Evolutionary conservation across 129 eudicot species (phyloP).

Genomic region (Flaveria brownii): DNA sequence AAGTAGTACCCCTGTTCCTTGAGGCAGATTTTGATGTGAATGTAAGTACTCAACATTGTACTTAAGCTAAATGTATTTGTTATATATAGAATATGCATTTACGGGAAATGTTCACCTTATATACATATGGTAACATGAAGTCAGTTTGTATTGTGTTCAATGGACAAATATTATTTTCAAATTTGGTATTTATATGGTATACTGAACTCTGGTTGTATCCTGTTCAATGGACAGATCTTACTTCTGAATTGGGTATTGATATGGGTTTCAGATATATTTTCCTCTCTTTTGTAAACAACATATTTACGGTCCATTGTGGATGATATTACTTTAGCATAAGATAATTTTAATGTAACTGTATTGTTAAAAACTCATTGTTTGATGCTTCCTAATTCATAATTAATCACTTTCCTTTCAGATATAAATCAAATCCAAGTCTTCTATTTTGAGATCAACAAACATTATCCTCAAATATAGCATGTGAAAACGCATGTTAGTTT

Average conservation of each 20-base stretch:
- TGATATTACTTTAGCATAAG: not conserved
- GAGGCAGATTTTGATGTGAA: conserved; percentile 16
- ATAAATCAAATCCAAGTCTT: conserved; percentile 13
- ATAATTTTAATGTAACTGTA: not conserved
- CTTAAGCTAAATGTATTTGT: conserved; percentile 1
- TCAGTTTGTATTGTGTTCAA: conserved; percentile 11
- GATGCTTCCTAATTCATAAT: not conserved
- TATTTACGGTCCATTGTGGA: not conserved
- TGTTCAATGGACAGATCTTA: conserved; percentile 5
- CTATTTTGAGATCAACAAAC: not conserved
- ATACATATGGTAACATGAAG: conserved; percentile 7
- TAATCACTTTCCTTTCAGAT: not conserved
- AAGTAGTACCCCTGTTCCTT: conserved; percentile 5
- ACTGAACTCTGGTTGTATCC: conserved; percentile 3
- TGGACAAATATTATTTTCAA: conserved; percentile 5
- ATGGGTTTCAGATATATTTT: conserved; percentile 1
- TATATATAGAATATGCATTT: not conserved
- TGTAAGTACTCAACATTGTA: conserved; percentile 10
- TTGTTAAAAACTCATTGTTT: not conserved
- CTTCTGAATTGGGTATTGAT: not conserved
- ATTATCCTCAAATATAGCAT: conserved; percentile 3
- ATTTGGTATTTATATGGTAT: conserved; percentile 8
- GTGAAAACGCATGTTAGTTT: conserved; percentile 1
- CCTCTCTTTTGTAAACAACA: not conserved
- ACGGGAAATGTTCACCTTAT: conserved; percentile 9